Evolutionary conservation across 2,329 filamentous ascomycete genomes (phyloP).

Genomic region (Leptographium lundbergii): DNA sequence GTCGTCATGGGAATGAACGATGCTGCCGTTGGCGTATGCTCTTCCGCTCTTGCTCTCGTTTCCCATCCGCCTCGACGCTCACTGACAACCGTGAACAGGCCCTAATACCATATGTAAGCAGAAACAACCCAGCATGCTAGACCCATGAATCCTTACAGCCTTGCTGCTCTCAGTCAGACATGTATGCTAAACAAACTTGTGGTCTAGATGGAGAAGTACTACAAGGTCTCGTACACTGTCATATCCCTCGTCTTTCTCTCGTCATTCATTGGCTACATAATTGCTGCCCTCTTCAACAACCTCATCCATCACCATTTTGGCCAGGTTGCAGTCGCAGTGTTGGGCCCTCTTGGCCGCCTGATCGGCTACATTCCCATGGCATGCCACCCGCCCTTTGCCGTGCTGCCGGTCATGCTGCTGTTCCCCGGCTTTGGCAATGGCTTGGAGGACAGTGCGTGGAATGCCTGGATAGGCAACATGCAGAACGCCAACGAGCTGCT

Average conservation of each 20-base stretch:
- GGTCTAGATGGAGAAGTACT: conserved; percentile 45
- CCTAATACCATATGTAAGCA: conserved; percentile 32
- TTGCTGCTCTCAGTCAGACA: neutral
- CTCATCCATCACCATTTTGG: conserved; percentile 51
- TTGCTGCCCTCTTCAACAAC: conserved; percentile 53
- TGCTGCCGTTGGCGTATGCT: conserved; percentile 46
- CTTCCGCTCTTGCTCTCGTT: neutral
- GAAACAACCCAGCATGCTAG: neutral
- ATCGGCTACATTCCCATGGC: conserved; percentile 52
- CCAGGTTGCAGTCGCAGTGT: conserved; percentile 57
- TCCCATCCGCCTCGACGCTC: too few relatives aligned
- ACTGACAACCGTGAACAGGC: conserved; percentile 21
- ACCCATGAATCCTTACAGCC: neutral
- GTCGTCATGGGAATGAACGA: conserved; percentile 58
- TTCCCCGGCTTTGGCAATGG: conserved; percentile 62
- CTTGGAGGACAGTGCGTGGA: conserved; percentile 47
- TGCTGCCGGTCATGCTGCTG: conserved; percentile 50
- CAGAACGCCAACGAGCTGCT: conserved; percentile 59
- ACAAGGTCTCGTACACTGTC: conserved; percentile 46
- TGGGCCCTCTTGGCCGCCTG: conserved; percentile 51
- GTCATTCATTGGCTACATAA: conserved; percentile 51
- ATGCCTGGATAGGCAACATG: conserved; percentile 58
- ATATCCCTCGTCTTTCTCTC: conserved; percentile 56
- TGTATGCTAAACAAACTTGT: neutral
- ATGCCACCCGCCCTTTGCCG: conserved; percentile 56